These are phyloP conservation scores for Bipolaris oryzae DNA, from an alignment of 2,329 filamentous ascomycete genomes.

Conservation along the genomic window DNA sequence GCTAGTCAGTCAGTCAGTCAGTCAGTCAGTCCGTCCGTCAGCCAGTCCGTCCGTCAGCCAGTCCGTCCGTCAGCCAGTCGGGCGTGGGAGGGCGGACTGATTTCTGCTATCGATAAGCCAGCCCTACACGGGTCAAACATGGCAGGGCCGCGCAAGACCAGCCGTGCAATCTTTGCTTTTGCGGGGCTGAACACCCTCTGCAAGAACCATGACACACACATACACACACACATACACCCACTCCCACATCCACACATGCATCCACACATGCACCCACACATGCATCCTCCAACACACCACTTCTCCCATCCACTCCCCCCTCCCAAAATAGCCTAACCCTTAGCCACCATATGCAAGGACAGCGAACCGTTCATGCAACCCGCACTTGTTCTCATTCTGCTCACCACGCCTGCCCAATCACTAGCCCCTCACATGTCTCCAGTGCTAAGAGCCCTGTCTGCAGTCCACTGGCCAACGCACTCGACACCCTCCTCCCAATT, in stretches of 20 bases:
- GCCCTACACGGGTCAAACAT: conserved; percentile 2
- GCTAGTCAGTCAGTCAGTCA: too few species aligned
- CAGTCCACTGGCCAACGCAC: conserved; percentile 24
- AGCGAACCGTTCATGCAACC: conserved; percentile 33
- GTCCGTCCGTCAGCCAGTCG: too few species aligned
- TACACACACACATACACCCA: too few species aligned
- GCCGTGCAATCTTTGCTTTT: conserved; percentile 11
- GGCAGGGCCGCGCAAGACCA: neutral
- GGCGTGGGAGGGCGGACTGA: too few species aligned
- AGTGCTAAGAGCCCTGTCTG: conserved; percentile 10
- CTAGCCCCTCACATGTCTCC: conserved; percentile 24
- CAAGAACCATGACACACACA: conserved; percentile 17
- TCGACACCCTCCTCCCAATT: conserved; percentile 23
- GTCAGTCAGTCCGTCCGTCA: too few species aligned
- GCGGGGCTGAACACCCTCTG: conserved; percentile 25
- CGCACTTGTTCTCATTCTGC: neutral
- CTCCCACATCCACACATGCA: too few species aligned
- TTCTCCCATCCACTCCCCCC: neutral
- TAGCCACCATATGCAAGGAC: conserved; percentile 12
- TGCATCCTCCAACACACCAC: too few species aligned
- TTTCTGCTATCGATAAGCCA: conserved; percentile 14
- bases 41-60: too few species aligned
- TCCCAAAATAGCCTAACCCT: conserved; percentile 16
- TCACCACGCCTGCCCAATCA: conserved; percentile 15
- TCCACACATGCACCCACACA: too few species aligned